These are phyloP conservation scores for Gamsiella multidivaricata DNA, from an alignment of 192 early-diverging fungal species.

Conservation along the genomic window DNA sequence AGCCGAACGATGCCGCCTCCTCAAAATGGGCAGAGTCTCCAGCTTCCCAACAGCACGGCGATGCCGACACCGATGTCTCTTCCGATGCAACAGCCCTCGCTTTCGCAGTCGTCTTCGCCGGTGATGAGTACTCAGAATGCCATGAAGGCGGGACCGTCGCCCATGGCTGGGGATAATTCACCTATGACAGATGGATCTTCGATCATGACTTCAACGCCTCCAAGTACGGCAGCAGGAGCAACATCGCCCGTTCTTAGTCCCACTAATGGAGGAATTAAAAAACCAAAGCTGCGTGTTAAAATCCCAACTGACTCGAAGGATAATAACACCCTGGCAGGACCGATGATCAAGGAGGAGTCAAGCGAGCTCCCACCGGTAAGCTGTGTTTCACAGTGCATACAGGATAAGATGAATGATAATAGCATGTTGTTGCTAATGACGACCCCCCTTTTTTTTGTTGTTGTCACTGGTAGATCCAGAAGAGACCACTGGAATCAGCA, in stretches of 20 bases:
- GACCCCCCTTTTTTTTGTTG: background rate
- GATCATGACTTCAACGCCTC: slow-evolving; percentile 26
- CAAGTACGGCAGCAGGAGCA: slow-evolving; percentile 12
- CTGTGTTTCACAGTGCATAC: too few relatives aligned
- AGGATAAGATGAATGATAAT: too few relatives aligned
- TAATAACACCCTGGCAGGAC: slow-evolving; percentile 35
- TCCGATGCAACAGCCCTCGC: slow-evolving; percentile 23
- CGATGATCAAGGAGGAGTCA: slow-evolving; percentile 47
- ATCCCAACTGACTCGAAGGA: slow-evolving; percentile 45
- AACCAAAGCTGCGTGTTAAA: slow-evolving; percentile 42
- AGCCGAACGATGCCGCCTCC: slow-evolving; percentile 27
- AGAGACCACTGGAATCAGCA: slow-evolving; percentile 44
- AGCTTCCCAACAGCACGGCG: slow-evolving; percentile 29
- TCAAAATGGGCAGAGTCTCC: slow-evolving; percentile 23
- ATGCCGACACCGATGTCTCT: slow-evolving; percentile 25
- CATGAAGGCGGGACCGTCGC: slow-evolving; percentile 39
- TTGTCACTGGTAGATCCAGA: slow-evolving; percentile 42
- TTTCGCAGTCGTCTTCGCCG: slow-evolving; percentile 40
- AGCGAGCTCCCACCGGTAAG: slow-evolving; percentile 48
- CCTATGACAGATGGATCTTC: slow-evolving; percentile 53
- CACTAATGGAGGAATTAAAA: slow-evolving; percentile 40
- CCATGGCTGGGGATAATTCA: slow-evolving; percentile 47
- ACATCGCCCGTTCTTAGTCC: slow-evolving; percentile 46
- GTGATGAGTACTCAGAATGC: slow-evolving; percentile 39
- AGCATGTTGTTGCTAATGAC: background rate